Conservation (phyloP, 2,329 filamentous ascomycete species). For the Lachnellula subtilissima region DNA sequence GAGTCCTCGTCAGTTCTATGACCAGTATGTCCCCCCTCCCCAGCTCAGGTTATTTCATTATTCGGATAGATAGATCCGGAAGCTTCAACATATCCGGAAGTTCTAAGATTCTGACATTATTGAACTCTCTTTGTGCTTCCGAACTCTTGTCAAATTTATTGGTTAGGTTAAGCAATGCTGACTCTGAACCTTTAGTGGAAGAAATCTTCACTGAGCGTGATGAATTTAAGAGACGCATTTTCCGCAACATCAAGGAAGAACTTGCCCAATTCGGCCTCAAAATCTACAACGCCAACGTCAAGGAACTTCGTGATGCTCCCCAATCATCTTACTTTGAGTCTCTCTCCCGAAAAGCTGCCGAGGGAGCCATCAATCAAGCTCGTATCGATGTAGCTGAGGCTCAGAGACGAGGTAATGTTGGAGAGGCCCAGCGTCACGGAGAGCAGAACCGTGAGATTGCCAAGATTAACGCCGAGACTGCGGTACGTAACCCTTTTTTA, state of each 20-base stretch:
- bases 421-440: slow-evolving; percentile 72
- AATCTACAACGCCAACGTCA: slow-evolving; percentile 71
- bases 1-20: slow-evolving; percentile 79
- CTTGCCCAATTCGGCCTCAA: slow-evolving; percentile 75
- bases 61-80: too few species aligned
- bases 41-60: too few species aligned
- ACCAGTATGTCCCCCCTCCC: slow-evolving; percentile 37
- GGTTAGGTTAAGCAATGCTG: too few species aligned
- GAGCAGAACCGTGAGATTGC: slow-evolving; percentile 81
- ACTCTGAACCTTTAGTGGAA: slow-evolving; percentile 9
- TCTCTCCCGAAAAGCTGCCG: slow-evolving; percentile 76
- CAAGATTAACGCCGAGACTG: slow-evolving; percentile 81
- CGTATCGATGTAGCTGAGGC: slow-evolving; percentile 61
- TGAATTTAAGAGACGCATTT: slow-evolving; percentile 71
- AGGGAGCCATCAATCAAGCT: slow-evolving; percentile 79
- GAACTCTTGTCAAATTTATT: too few species aligned
- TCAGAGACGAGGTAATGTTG: slow-evolving; percentile 63
- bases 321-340: slow-evolving; percentile 80
- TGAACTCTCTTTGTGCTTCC: too few species aligned
- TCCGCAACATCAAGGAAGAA: slow-evolving; percentile 53
- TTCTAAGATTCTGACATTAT: too few species aligned
- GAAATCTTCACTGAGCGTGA: slow-evolving; percentile 63
- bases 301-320: slow-evolving; percentile 79
- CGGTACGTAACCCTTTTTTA: slow-evolving; percentile 42
- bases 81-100: too few species aligned